Evolutionary conservation across 805 yeast species (phyloP).

Genomic region (Ogataea allantospora): DNA sequence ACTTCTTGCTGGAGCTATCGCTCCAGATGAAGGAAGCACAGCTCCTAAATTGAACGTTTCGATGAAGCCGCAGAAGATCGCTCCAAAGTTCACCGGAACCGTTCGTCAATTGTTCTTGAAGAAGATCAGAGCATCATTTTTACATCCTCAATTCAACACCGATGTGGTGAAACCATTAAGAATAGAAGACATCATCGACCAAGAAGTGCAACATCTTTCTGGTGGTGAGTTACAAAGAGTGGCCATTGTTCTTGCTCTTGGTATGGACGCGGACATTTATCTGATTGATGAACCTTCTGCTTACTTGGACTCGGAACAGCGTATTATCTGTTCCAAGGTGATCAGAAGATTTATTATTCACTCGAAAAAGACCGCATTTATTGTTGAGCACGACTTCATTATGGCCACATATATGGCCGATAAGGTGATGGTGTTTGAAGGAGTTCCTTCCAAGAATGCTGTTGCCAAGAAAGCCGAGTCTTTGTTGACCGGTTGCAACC

Average conservation of each 20-base stretch:
- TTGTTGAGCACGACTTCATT: slow-evolving; percentile 99
- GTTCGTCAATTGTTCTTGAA: slow-evolving; percentile 97
- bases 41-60: slow-evolving; percentile 89
- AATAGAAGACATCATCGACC: slow-evolving; percentile 93
- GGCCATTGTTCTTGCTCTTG: slow-evolving; percentile 92
- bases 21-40: slow-evolving; percentile 77
- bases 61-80: slow-evolving; percentile 99
- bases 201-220: slow-evolving; percentile 94
- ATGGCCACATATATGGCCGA: slow-evolving; percentile 99
- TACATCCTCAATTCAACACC: slow-evolving; percentile 96
- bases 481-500: slow-evolving; percentile 93
- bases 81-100: slow-evolving; percentile 98
- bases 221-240: slow-evolving; percentile 99
- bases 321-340: slow-evolving; percentile 98
- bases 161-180: slow-evolving; percentile 95
- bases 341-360: slow-evolving; percentile 95
- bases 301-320: slow-evolving; percentile 97
- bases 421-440: slow-evolving; percentile 97
- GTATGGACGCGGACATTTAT: slow-evolving; percentile 93
- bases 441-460: slow-evolving; percentile 84
- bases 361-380: slow-evolving; percentile 96
- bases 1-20: slow-evolving; percentile 87
- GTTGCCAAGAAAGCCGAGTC: slow-evolving; percentile 88
- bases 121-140: slow-evolving; percentile 90
- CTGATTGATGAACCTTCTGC: slow-evolving; percentile 99